Conservation (phyloP, 768 basidiomycete species). For the Suillus fuscotomentosus region DNA sequence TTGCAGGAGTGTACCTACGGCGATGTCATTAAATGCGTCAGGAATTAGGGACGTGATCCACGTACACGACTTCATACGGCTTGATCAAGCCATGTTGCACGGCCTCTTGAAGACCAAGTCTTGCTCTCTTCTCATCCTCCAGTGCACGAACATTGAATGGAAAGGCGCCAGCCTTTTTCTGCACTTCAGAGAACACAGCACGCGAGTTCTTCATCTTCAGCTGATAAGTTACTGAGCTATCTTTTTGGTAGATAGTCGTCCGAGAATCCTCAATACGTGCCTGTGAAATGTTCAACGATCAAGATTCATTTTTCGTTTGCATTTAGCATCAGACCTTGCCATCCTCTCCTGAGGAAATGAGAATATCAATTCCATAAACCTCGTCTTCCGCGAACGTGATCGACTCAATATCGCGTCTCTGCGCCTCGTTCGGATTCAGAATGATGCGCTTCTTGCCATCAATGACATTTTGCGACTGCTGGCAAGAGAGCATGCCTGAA, state of each 20-base stretch:
- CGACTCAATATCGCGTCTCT: conserved; percentile 84
- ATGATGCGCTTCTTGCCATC: conserved; percentile 97
- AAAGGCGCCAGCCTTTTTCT: conserved; percentile 97
- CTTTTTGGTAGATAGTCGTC: conserved; percentile 92
- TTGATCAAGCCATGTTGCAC: conserved; percentile 92
- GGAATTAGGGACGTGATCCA: conserved; percentile 14
- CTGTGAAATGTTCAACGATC: conserved; percentile 39
- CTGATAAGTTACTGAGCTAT: conserved; percentile 84
- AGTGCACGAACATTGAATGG: conserved; percentile 94
- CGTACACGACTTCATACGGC: conserved; percentile 92
- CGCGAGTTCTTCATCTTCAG: conserved; percentile 98
- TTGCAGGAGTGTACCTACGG: conserved; percentile 71
- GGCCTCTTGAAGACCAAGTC: conserved; percentile 94
- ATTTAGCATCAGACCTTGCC: conserved; percentile 63
- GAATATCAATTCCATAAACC: conserved; percentile 92
- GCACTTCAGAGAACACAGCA: conserved; percentile 94
- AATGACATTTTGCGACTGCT: conserved; percentile 91
- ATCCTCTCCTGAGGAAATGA: conserved; percentile 84
- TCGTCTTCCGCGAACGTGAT: conserved; percentile 89
- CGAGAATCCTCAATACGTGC: conserved; percentile 86
- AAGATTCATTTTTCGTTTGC: not conserved
- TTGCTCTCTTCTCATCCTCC: conserved; percentile 94
- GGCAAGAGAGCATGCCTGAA: conserved; percentile 90
- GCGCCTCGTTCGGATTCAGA: conserved; percentile 80
- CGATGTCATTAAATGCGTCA: conserved; percentile 3